These are phyloP conservation scores for Eucalyptus marginata DNA, from an alignment of 345 rosid species.

Conservation along the genomic window DNA sequence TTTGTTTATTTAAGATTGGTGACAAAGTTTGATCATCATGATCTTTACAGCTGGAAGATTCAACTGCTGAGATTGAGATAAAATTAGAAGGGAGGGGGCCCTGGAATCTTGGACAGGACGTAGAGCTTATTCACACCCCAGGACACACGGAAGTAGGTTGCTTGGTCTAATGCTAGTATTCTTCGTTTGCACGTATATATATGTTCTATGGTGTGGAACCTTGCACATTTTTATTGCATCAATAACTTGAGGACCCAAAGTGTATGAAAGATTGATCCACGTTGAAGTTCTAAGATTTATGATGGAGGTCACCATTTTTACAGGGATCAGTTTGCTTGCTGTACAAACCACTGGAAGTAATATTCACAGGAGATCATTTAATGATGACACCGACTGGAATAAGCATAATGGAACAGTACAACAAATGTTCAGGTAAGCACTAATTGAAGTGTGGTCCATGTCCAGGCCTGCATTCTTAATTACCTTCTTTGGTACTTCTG, in stretches of 20 bases:
- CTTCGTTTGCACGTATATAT: not conserved
- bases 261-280: not conserved
- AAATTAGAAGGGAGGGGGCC: constrained; percentile 61
- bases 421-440: constrained; percentile 6
- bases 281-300: not conserved
- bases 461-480: not conserved
- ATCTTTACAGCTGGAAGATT: constrained; percentile 18
- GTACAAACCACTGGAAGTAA: constrained; percentile 8
- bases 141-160: constrained; percentile 44
- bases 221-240: not conserved
- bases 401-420: constrained; percentile 16
- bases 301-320: not conserved
- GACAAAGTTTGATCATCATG: not conserved
- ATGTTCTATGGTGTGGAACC: not conserved
- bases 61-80: constrained; percentile 40
- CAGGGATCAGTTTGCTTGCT: constrained; percentile 29
- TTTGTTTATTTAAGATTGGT: not conserved
- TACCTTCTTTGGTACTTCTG: not conserved
- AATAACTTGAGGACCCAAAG: not conserved
- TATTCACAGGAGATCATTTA: constrained; percentile 30
- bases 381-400: constrained; percentile 8
- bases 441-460: not conserved
- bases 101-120: constrained; percentile 32
- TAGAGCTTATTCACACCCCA: constrained; percentile 46
- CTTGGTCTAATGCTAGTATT: not conserved